These are phyloP conservation scores for Moesziomyces sp. DNA, from an alignment of 1,284 basidiomycete genomes.

Conservation along the genomic window DNA sequence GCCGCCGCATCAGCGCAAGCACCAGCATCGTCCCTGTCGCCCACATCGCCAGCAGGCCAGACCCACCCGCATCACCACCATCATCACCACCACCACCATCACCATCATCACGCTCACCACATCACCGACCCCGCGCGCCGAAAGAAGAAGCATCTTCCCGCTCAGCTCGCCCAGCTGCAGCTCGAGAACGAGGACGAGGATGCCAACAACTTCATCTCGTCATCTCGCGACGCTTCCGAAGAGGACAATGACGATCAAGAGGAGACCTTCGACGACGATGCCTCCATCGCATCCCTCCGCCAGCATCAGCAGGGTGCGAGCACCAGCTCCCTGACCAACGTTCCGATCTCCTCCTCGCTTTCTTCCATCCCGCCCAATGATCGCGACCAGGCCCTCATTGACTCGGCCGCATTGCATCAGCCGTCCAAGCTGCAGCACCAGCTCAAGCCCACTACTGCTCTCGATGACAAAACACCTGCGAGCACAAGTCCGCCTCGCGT, in stretches of 20 bases:
- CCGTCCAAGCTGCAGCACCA: conserved; percentile 40
- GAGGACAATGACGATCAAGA: conserved; percentile 57
- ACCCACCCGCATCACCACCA: conserved; percentile 17
- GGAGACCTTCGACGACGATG: conserved; percentile 49
- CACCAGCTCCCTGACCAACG: conserved; percentile 27
- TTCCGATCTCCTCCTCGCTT: conserved; percentile 41
- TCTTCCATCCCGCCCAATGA: conserved; percentile 49
- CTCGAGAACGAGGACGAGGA: conserved; percentile 44
- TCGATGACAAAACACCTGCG: conserved; percentile 42
- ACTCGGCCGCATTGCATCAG: conserved; percentile 44
- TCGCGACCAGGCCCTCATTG: conserved; percentile 45
- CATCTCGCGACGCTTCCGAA: conserved; percentile 51
- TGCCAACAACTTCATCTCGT: conserved; percentile 46
- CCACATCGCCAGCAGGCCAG: conserved; percentile 10
- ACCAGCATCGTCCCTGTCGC: conserved; percentile 1
- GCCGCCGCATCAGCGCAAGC: conserved; percentile 8
- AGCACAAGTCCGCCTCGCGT: conserved; percentile 45
- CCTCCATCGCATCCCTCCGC: conserved; percentile 47
- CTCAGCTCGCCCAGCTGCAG: conserved; percentile 48
- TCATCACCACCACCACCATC: conserved; percentile 48
- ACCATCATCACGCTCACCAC: conserved; percentile 47
- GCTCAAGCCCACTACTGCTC: conserved; percentile 15
- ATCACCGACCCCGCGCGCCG: conserved; percentile 47
- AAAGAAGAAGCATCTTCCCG: conserved; percentile 51
- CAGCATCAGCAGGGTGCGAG: conserved; percentile 32